phyloP scores from a whole-genome alignment of 305 asterid genomes.

The Fraxinus sp. region DNA sequence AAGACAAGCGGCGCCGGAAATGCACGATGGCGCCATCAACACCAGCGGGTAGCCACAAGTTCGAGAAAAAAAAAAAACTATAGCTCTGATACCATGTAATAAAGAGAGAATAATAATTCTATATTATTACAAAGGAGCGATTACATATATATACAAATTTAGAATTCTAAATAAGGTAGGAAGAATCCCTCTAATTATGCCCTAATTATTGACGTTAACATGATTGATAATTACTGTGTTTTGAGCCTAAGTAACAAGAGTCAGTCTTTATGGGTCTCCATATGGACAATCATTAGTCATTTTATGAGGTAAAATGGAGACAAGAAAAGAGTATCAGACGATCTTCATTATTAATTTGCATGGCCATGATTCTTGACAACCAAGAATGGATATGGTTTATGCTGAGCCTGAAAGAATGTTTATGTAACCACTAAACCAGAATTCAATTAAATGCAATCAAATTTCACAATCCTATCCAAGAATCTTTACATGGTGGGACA shows the following conservation, averaged over 20 bases:
- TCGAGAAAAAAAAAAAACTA: no score
- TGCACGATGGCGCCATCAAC: no score
- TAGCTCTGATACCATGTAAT: no score
- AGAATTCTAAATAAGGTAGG: no score
- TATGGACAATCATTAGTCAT: constrained; percentile 3
- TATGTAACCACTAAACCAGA: neutral
- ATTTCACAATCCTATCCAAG: neutral
- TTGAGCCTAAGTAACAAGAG: constrained; percentile 12
- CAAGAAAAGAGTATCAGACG: neutral
- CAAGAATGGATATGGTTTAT: neutral
- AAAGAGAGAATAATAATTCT: no score
- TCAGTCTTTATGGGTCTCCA: constrained; percentile 11
- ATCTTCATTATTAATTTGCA: neutral
- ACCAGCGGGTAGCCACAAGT: no score
- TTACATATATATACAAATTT: no score
- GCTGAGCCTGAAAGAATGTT: neutral
- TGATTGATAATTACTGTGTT: neutral
- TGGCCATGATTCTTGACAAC: neutral
- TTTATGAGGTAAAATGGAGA: neutral
- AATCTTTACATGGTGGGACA: neutral
- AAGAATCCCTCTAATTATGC: no score
- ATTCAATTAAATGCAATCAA: neutral
- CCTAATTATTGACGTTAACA: no score
- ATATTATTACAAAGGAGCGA: no score
- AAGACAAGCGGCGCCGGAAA: no score